Evolutionary conservation across 768 basidiomycete species (phyloP), one percentile per base, ranked within the genome.

Genomic region (Tricholoma flavovirens): DNA sequence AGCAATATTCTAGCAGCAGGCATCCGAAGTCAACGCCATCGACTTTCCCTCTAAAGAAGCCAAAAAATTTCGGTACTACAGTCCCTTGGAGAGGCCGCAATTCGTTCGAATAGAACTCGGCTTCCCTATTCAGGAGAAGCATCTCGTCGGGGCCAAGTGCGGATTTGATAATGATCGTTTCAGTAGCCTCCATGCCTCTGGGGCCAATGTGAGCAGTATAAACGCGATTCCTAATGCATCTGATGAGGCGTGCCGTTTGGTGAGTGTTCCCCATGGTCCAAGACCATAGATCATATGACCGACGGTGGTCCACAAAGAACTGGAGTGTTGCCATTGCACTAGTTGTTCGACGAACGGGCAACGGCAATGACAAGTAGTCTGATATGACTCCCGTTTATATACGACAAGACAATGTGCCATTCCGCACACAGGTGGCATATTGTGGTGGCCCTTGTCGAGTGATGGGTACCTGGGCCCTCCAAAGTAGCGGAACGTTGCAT

Each of bases 1-100:
- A 46, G 56, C 73, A 75, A 62, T 73, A 71, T 57, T 77, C 76
- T 38, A 79, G 58, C 21, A 79, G 53, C 55, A 76, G 60, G 56
- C 70, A 73, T 3, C 56, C 72, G 8, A 69, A 21, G 7, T 71
- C 61, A 7, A 55, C 59, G 6, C 67, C 69, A 10, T 65, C 30
- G 1, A 65, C 56, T n/a, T 62, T 66, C 14, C 69, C 68, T 22
- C 61, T 60, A 58, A 62, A 79, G 24, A 72, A 66, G 1, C 76
- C 75, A 55, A 71, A 72, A 58, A 66, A 73, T n/a, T 51, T 61
- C 9, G 76, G 77, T 1, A 77, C 71, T 8, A 71, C 66, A 8
- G 21, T 61, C 5, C 76, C 76, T 54, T 79, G 77, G 5, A 77
- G 64, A 8, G 55, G 50, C 30, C 46, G 40, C 29, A 77, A 65